Base-by-base conservation (phyloP, 306 rosid species). In the Cucumis cinereus region DNA sequence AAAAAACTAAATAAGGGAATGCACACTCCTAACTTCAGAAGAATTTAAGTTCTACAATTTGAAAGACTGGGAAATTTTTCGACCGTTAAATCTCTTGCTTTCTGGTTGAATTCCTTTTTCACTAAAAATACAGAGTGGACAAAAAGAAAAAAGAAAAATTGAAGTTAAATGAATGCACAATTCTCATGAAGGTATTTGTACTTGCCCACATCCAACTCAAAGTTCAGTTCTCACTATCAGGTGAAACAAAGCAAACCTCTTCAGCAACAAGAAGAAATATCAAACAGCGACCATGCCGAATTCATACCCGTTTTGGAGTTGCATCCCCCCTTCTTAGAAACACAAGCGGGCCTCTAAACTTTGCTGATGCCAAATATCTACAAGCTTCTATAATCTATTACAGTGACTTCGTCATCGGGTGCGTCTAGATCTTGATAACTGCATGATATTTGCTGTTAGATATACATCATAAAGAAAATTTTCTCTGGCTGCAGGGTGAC, bases 381-480 rank as follows among this genome's bases (percentile, higher is more conserved):
- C 87, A 94, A 90, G 86, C 98, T 94, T 84, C 98, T 83, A 82
- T 94, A 94, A 79, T 94, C 98, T 81, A 94, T 94, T 87, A 94
- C 98, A 2, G 98, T 91, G 77, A 94, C 97, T 83, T 94, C 98
- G 60, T 94, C 98, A 36, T 94, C 98, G 0, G 96, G 98, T 14
- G 95, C 98, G 80, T 94, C 98, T 79, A 94, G 84, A 80, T 94
- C 98, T 89, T 91, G 97, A 82, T 94, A 94, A 81, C 98, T 94
- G 94, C 85, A 57, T 24, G 38, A 70, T 74, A 77, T 40, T 43
- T 38, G 20, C 20, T 8, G 36, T 58, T 57, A 57, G 70, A 10
- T 0, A 60, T 50, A 41, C n/a, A 28, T 19, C 64, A 74, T 3
- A 81, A 52, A 74, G 24, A 45, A 45, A n/a, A 17, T 4, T 4